These are phyloP conservation scores for Coffea canephora DNA, from an alignment of 257 asterid species.

Conservation along the genomic window DNA sequence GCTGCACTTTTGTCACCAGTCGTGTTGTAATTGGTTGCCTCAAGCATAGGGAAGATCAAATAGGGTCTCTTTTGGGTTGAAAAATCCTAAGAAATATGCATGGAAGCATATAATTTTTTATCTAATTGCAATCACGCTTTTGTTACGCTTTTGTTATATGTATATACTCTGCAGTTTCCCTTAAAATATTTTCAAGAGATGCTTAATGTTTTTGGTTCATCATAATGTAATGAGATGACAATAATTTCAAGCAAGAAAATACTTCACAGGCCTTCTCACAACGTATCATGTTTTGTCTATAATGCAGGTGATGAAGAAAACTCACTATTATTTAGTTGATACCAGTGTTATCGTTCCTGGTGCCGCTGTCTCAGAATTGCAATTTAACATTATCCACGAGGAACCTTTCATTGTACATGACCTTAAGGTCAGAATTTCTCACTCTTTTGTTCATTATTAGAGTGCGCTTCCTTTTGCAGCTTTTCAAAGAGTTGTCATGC, in stretches of 20 bases:
- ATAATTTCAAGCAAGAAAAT: not conserved
- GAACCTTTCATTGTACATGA: conserved; percentile 69
- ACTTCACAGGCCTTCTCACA: not conserved
- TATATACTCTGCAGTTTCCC: not conserved
- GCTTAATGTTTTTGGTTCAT: not conserved
- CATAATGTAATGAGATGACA: no score
- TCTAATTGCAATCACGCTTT: not conserved
- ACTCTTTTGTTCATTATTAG: conserved; percentile 8
- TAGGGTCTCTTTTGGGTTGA: not conserved
- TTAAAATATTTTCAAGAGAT: no score
- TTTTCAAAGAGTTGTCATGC: not conserved
- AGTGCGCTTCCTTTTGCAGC: not conserved
- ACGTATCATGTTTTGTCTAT: conserved; percentile 10
- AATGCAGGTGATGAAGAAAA: conserved; percentile 92
- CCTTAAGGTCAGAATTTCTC: conserved; percentile 54
- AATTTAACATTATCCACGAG: conserved; percentile 75
- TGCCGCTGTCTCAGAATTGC: conserved; percentile 93
- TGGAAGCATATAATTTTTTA: no score
- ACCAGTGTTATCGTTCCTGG: conserved; percentile 69
- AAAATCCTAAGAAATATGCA: not conserved
- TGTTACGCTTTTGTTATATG: no score
- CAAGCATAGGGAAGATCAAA: not conserved
- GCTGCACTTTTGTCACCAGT: no score
- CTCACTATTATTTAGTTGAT: conserved; percentile 90
- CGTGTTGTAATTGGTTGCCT: not conserved